A percentile compares a stretch with the other conserved stretches of the same genome.
phyloP scores from a whole-genome alignment of 495 filamentous ascomycete species.

The Xylaria grammica region DNA sequence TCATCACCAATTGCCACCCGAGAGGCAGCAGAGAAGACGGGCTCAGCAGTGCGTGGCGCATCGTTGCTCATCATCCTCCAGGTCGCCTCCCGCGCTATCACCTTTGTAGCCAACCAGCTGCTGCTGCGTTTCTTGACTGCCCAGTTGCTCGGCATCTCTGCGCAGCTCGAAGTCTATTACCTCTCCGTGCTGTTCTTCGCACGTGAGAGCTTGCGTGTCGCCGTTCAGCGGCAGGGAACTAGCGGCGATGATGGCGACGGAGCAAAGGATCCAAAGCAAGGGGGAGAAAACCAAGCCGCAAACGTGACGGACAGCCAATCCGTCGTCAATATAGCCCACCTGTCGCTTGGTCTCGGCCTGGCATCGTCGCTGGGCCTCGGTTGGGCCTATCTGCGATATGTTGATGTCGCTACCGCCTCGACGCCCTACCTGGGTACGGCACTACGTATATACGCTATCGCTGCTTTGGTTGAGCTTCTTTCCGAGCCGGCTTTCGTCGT shows the following conservation, averaged over 20 bases:
- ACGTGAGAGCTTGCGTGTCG: slow-evolving; percentile 82
- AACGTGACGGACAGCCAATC: slow-evolving; percentile 58
- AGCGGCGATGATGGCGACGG: slow-evolving; percentile 22
- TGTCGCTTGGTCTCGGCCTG: slow-evolving; percentile 73
- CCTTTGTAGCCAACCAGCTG: slow-evolving; percentile 88
- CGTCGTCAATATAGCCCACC: slow-evolving; percentile 85
- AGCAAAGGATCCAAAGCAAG: slow-evolving; percentile 62
- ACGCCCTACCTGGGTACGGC: slow-evolving; percentile 67
- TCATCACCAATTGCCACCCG: neutral
- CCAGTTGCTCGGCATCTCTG: slow-evolving; percentile 77
- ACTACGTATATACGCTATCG: slow-evolving; percentile 72
- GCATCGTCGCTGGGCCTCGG: slow-evolving; percentile 66
- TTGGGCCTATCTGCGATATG: slow-evolving; percentile 65
- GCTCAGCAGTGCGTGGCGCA: slow-evolving; percentile 63
- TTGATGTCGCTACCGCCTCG: slow-evolving; percentile 51
- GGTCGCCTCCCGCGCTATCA: slow-evolving; percentile 79
- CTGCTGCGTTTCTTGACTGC: slow-evolving; percentile 87
- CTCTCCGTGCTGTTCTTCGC: slow-evolving; percentile 90
- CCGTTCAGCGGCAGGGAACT: slow-evolving; percentile 76
- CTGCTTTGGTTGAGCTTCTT: slow-evolving; percentile 78
- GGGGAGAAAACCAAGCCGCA: slow-evolving; percentile 19
- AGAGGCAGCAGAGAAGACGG: slow-evolving; percentile 22
- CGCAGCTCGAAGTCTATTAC: slow-evolving; percentile 89
- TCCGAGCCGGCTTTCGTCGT: slow-evolving; percentile 86
- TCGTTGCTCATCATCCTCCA: slow-evolving; percentile 87